phyloP scores from a whole-genome alignment of 2,329 filamentous ascomycete genomes.

The Rhinocladiella mackenziei region DNA sequence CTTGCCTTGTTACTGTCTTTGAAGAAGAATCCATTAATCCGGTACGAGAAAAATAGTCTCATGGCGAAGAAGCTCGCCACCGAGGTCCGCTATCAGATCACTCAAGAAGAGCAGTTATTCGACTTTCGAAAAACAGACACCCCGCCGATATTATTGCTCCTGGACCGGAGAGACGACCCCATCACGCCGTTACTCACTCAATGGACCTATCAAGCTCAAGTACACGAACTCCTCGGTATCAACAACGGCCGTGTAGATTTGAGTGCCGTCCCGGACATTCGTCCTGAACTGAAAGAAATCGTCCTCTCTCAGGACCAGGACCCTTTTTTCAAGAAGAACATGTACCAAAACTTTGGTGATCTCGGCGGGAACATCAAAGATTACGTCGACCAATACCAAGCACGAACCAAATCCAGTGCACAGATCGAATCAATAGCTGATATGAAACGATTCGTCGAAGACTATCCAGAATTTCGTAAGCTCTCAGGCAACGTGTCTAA shows the following conservation, averaged over 20 bases:
- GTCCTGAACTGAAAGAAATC: conserved; percentile 86
- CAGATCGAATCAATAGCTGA: conserved; percentile 96
- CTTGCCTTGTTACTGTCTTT: conserved; percentile 79
- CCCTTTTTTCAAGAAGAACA: conserved; percentile 98
- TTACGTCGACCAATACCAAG: conserved; percentile 97
- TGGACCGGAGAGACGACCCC: conserved; percentile 90
- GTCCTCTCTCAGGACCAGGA: conserved; percentile 96
- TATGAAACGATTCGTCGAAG: conserved; percentile 99
- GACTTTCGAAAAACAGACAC: conserved; percentile 95
- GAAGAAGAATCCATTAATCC: conserved; percentile 94
- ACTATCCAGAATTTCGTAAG: conserved; percentile 96
- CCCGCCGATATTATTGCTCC: conserved; percentile 80
- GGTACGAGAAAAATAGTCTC: conserved; percentile 86
- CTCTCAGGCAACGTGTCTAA: conserved; percentile 98
- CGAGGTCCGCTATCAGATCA: conserved; percentile 87
- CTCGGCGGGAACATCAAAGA: conserved; percentile 95
- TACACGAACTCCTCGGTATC: conserved; percentile 91
- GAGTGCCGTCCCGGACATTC: conserved; percentile 74
- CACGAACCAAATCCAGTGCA: conserved; percentile 91
- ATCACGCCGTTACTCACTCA: conserved; percentile 92
- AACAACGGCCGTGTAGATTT: conserved; percentile 92
- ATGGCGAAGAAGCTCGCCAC: conserved; percentile 89
- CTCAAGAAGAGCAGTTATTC: conserved; percentile 93
- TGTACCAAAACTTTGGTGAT: conserved; percentile 97
- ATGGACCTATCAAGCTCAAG: conserved; percentile 99